phyloP scores from a whole-genome alignment of 2,329 filamentous ascomycete genomes.

The Stagonosporopsis chrysanthemi region DNA sequence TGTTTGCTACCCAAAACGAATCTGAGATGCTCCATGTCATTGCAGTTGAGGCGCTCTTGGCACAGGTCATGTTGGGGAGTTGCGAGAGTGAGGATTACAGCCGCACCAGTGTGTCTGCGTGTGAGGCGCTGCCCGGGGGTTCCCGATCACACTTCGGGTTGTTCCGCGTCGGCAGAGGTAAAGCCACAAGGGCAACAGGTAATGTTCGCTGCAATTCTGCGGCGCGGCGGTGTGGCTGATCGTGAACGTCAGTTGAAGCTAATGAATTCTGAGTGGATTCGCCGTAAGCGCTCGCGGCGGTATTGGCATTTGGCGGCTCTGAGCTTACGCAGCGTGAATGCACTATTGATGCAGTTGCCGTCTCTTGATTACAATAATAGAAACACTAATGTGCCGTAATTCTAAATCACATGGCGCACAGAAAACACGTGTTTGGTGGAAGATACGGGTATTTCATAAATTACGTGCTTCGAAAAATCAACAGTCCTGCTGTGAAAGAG shows the following conservation, averaged over 20 bases:
- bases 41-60: slow-evolving; percentile 7
- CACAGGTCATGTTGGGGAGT: slow-evolving; percentile 2
- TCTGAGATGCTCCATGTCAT: slow-evolving; percentile 4
- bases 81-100: background rate
- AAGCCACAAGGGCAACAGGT: background rate
- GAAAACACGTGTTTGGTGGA: background rate
- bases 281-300: slow-evolving; percentile 17
- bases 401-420: slow-evolving; percentile 9
- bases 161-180: background rate
- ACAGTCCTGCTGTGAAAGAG: slow-evolving; percentile 50
- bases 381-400: slow-evolving; percentile 1
- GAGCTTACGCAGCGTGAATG: slow-evolving; percentile 12
- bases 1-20: slow-evolving; percentile 9
- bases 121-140: slow-evolving; percentile 1
- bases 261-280: background rate
- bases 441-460: slow-evolving; percentile 11
- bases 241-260: background rate
- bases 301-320: slow-evolving; percentile 5
- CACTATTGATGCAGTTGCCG: slow-evolving; percentile 10
- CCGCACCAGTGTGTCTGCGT: slow-evolving; percentile 9
- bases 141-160: background rate
- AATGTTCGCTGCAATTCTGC: background rate
- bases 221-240: background rate
- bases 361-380: slow-evolving; percentile 1
- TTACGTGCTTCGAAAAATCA: slow-evolving; percentile 32